These are phyloP conservation scores for Penicillium sp. DNA, from an alignment of 2,329 filamentous ascomycete genomes.

Conservation along the genomic window DNA sequence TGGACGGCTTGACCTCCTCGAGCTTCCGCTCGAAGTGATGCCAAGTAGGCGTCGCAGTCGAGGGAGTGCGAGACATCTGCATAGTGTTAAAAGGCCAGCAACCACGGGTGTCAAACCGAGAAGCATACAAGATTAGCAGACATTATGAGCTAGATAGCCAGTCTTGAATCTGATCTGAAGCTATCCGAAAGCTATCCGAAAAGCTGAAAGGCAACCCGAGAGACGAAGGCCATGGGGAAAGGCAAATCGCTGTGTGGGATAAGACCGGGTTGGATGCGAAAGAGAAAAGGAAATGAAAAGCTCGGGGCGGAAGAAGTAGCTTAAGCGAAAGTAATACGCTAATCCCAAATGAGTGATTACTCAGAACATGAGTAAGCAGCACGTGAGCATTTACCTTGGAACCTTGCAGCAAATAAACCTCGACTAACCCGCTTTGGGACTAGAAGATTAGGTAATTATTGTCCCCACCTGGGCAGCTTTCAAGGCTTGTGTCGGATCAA, in stretches of 20 bases:
- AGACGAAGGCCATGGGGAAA: conserved; percentile 30
- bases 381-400: neutral
- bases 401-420: neutral
- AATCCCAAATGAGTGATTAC: conserved; percentile 14
- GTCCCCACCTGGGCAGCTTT: neutral
- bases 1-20: conserved; percentile 74
- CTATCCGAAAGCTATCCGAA: conserved; percentile 29
- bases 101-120: conserved; percentile 28
- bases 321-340: conserved; percentile 22
- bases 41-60: conserved; percentile 61
- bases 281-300: conserved; percentile 20
- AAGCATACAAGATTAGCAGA: conserved; percentile 37
- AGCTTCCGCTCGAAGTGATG: conserved; percentile 72
- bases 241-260: conserved; percentile 19
- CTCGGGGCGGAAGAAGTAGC: conserved; percentile 11
- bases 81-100: conserved; percentile 29
- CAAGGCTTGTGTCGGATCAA: neutral
- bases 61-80: conserved; percentile 62
- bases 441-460: conserved; percentile 1
- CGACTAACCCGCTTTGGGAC: neutral
- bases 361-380: neutral
- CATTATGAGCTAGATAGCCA: conserved; percentile 26
- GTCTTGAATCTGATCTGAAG: conserved; percentile 16
- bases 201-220: conserved; percentile 26
- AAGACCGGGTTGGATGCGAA: conserved; percentile 11